Conservation (phyloP, 768 basidiomycete species). For the Amanita thiersii region DNA sequence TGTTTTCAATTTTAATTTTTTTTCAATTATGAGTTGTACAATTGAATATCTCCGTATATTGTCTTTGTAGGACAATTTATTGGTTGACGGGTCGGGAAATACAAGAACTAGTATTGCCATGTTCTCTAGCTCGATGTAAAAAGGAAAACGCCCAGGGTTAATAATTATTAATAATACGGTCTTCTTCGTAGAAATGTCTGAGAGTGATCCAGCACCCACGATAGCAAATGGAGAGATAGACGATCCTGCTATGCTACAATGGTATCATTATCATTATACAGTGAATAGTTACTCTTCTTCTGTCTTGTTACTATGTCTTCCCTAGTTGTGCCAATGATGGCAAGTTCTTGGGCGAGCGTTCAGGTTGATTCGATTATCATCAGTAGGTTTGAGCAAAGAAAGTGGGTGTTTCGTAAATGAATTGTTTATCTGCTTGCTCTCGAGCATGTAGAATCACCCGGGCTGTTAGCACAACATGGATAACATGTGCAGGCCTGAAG, state of each 20-base stretch:
- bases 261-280: too few relatives aligned
- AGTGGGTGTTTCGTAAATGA: background rate
- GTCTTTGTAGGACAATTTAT: constrained; percentile 32
- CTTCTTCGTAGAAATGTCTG: too few relatives aligned
- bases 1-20: constrained; percentile 3
- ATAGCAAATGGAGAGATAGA: too few relatives aligned
- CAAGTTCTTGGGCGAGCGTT: too few relatives aligned
- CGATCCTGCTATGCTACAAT: too few relatives aligned
- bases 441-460: constrained; percentile 6
- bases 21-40: background rate
- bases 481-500: constrained; percentile 2
- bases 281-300: too few relatives aligned
- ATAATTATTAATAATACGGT: too few relatives aligned
- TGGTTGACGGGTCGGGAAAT: constrained; percentile 42
- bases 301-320: too few relatives aligned
- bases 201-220: too few relatives aligned
- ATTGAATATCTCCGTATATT: background rate
- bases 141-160: too few relatives aligned
- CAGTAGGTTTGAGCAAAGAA: constrained; percentile 3
- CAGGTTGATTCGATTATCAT: too few relatives aligned
- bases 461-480: constrained; percentile 4
- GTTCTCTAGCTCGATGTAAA: constrained; percentile 30
- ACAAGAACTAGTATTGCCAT: constrained; percentile 30
- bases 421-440: constrained; percentile 3
- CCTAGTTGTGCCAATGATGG: too few relatives aligned